Base-by-base conservation (phyloP, 169 alveolate species). In the Cryptosporidium tyzzeri region DNA sequence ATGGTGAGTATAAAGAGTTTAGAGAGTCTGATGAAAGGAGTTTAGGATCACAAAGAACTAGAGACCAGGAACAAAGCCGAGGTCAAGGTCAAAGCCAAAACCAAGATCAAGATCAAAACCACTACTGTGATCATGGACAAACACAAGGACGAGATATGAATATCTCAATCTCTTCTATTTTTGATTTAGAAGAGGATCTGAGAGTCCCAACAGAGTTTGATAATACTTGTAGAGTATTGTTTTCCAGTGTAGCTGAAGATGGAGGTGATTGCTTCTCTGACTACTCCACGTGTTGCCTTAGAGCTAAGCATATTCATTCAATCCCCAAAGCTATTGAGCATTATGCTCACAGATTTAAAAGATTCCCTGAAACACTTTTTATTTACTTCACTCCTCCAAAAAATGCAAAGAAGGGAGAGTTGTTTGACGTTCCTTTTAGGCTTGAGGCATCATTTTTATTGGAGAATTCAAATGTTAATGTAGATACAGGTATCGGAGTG, bases 371-470 rank as follows among this genome's bases (percentile, higher is more conserved):
- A 65, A 96, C 95, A 12, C 92, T 96, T 44, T 96, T 96, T 69
- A 93, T 95, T 73, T 96, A 96, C 55, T 93, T 95, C 68, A 91
- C 93, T 55, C 96, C 96, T 31, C 93, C 94, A 39, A 95, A 94
- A 70, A 95, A 93, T 86, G 93, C 96, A n/a, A 95, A 95, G 80
- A 94, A 95, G 89, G 97, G 97, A 39, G 98, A 96, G 69, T 74
- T 96, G 33, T 94, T 96, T 75, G 98, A 96, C 62, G 96, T 95
- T 7, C 98, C 98, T 23, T 91, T 96, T 89, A 91, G 96, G 61
- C 69, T 96, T 12, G 98, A 96, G 50, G 94, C 95, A 67, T 92
- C 96, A 23, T 80, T 85, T 44, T 84, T 94, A n/a, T 84, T 92
- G 23, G 92, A 92, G 73, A 59, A 41, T 12, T 53, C 70, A 48